A percentile compares a stretch with the other conserved stretches of the same genome.
phyloP scores from a whole-genome alignment of 495 filamentous ascomycete genomes.

The Echria macrotheca region DNA sequence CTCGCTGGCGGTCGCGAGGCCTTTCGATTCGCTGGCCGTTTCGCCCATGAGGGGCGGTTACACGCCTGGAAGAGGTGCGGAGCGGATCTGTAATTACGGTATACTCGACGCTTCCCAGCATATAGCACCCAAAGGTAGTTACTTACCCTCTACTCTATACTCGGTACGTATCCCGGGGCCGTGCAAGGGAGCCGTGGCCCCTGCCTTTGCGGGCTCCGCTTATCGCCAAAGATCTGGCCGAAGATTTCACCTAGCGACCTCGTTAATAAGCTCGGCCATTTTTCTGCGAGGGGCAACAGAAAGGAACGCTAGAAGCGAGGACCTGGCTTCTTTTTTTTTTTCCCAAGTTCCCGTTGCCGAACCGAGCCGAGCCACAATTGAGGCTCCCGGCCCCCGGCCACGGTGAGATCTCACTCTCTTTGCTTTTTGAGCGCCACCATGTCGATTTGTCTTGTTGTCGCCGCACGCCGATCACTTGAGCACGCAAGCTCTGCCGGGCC shows the following conservation, averaged over 20 bases:
- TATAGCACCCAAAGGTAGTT: neutral
- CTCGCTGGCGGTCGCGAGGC: slow-evolving; percentile 7
- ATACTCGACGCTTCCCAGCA: slow-evolving; percentile 1
- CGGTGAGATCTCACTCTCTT: neutral
- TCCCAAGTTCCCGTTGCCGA: neutral
- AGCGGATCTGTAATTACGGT: slow-evolving; percentile 11
- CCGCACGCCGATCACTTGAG: neutral
- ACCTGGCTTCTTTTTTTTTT: neutral
- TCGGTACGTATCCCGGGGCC: neutral
- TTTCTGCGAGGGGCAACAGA: neutral
- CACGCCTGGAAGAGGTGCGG: neutral
- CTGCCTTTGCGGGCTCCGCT: slow-evolving; percentile 6
- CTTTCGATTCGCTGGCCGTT: slow-evolving; percentile 15
- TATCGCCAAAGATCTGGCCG: slow-evolving; percentile 6
- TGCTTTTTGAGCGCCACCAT: neutral
- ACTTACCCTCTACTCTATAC: neutral
- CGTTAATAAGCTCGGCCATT: neutral
- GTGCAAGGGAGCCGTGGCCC: neutral
- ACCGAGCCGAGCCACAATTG: slow-evolving; percentile 3
- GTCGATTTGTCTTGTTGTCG: neutral
- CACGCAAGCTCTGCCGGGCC: neutral
- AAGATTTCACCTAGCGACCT: slow-evolving; percentile 12
- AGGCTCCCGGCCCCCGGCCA: neutral
- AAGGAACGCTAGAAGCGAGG: neutral
- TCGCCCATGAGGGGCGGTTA: slow-evolving; percentile 6